Evolutionary conservation across 1,284 basidiomycete genomes (phyloP).

Genomic region (Rhodofomes roseus): DNA sequence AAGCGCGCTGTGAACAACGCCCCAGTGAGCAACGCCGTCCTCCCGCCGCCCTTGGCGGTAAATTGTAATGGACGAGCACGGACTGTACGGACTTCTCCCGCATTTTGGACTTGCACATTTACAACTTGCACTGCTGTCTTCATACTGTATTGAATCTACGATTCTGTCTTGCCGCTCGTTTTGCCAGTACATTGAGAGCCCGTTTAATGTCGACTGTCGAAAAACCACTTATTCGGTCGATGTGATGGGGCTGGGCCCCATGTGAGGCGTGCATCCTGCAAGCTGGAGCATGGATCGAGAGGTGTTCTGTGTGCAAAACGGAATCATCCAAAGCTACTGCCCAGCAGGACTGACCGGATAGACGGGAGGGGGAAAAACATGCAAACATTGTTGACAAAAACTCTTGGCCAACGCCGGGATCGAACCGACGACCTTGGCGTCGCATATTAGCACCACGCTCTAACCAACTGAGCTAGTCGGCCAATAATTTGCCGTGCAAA

Average conservation of each 20-base stretch:
- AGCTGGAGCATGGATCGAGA: too few relatives aligned
- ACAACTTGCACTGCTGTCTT: not conserved
- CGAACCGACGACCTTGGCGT: constrained; percentile 10
- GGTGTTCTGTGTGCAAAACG: too few relatives aligned
- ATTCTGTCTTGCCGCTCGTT: not conserved
- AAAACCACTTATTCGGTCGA: not conserved
- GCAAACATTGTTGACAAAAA: not conserved
- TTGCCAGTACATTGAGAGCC: not conserved
- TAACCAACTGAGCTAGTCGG: constrained; percentile 11
- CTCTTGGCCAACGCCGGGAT: constrained; percentile 8
- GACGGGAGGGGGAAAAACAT: too few relatives aligned
- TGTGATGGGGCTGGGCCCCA: too few relatives aligned
- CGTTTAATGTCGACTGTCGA: not conserved
- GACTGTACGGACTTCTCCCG: constrained; percentile 9
- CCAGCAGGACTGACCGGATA: too few relatives aligned
- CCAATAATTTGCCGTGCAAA: not conserved
- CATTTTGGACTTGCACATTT: constrained; percentile 1
- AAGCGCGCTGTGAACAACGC: too few relatives aligned
- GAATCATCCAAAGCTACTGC: too few relatives aligned
- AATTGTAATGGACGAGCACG: constrained; percentile 6
- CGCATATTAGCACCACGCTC: constrained; percentile 9
- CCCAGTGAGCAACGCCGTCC: too few relatives aligned
- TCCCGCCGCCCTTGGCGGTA: too few relatives aligned
- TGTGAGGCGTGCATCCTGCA: too few relatives aligned
- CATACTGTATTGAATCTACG: not conserved